Evolutionary conservation across 768 basidiomycete species (phyloP).

Genomic region (Lentinula aciculospora): DNA sequence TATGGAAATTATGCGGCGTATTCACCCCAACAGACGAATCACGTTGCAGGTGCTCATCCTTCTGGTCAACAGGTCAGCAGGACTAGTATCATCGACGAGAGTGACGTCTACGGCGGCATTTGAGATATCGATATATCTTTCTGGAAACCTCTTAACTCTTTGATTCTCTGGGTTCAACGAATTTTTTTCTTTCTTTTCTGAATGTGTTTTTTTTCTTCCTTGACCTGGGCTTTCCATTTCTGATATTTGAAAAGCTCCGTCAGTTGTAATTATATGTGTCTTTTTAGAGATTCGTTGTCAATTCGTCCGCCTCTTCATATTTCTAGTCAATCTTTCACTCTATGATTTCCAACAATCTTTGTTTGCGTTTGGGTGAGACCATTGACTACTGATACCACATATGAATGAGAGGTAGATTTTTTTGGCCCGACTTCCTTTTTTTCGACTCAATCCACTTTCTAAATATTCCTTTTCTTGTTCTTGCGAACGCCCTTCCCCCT

Average conservation of each 20-base stretch:
- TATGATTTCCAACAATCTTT: neutral
- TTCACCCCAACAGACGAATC: neutral
- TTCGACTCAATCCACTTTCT: neutral
- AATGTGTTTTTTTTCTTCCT: neutral
- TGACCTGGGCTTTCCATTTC: too few species aligned
- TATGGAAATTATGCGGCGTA: neutral
- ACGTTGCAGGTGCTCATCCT: neutral
- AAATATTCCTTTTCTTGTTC: neutral
- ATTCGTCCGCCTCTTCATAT: neutral
- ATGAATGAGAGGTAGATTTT: neutral
- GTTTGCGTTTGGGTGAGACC: neutral
- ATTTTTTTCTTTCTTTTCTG: neutral
- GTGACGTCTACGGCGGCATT: slow-evolving; percentile 7
- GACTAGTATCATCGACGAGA: neutral
- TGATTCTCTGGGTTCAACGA: neutral
- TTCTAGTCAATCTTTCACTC: neutral
- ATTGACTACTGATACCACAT: neutral
- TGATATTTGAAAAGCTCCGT: neutral
- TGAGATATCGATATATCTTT: neutral
- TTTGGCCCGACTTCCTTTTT: neutral
- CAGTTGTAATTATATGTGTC: neutral
- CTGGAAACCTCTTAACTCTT: neutral
- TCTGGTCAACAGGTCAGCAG: neutral
- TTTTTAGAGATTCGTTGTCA: neutral
- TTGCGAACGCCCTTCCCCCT: neutral